Base-by-base conservation (phyloP, 179 eudicot species). In the Patellifolia procumbens region DNA sequence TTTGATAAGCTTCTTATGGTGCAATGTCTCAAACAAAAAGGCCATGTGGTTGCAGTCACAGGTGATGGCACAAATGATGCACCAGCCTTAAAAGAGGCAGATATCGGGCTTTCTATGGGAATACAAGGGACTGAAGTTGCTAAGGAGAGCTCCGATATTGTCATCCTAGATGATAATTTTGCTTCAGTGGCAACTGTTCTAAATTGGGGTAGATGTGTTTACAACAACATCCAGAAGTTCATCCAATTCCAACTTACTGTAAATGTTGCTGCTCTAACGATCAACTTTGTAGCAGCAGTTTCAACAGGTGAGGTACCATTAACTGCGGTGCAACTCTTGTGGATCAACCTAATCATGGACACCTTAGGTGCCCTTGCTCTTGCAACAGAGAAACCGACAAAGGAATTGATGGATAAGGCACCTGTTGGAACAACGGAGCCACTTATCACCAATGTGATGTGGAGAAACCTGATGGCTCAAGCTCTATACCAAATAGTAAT, bases 81-180 rank as follows among this genome's bases (percentile, higher is more conserved):
- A 19, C 91, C 85, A 0, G 89, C 91, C 0, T 61, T 88, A 0
- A 86, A 86, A 24, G 89, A 88, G 35, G 88, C 91, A 1, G 89
- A 88, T 26, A 83, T 86, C 13, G 91, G 91, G 7, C 86, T 88
- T 4, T 86, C 91, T 0, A 86, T 88, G 91, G 91, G 91, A 0
- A 83, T 88, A 42, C 91, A 88, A 68, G 91, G 91, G 3, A 88
- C 89, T 16, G 89, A 88, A 79, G 91, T 88, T 31, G 89, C 88
- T 0, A 88, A 88, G 58, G 89, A 88, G 61, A 83, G 89, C 74
- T 88, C 91, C 0, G 91, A 88, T 35, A 88, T 88, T 3, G 87
- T 88, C 55, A 88, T 88, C 60, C 39, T 88, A 65, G 89, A 88
- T 65, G 91, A 86, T 24, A 85, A 86, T 31, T 88, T 88, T 17